A percentile compares a stretch with the other conserved stretches of the same genome.
Evolutionary conservation across 164 flowering plant species (phyloP).

Genomic region (Stephania japonica): DNA sequence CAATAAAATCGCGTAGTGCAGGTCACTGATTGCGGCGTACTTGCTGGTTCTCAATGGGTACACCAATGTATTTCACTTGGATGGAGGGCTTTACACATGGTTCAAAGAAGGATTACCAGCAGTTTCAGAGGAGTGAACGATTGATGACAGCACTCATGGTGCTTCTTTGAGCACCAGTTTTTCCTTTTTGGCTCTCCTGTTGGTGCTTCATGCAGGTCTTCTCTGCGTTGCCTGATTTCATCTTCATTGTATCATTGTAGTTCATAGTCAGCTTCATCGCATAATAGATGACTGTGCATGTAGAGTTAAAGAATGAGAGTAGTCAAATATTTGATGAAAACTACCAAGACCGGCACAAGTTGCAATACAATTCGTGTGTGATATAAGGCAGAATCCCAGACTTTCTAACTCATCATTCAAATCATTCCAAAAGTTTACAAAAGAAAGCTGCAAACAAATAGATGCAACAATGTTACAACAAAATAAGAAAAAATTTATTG

Average conservation of each 20-base stretch:
- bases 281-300: neutral
- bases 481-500: neutral
- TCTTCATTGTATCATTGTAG: neutral
- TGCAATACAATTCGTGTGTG: neutral
- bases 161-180: neutral
- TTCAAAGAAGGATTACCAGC: constrained; percentile 68
- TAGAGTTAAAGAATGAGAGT: neutral
- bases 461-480: neutral
- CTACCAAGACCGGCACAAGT: neutral
- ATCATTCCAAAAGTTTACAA: neutral
- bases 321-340: neutral
- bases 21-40: constrained; percentile 96
- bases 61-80: constrained; percentile 71
- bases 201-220: neutral
- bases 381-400: neutral
- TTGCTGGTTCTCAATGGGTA: constrained; percentile 88
- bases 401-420: neutral
- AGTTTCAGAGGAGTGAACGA: constrained; percentile 52
- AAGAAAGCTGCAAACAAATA: neutral
- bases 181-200: neutral
- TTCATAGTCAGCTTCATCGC: neutral
- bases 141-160: neutral
- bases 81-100: constrained; percentile 89
- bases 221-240: neutral
- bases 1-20: constrained; percentile 24